Conservation (phyloP, 2,329 filamentous ascomycete species). For the Botrytis pseudocinerea region DNA sequence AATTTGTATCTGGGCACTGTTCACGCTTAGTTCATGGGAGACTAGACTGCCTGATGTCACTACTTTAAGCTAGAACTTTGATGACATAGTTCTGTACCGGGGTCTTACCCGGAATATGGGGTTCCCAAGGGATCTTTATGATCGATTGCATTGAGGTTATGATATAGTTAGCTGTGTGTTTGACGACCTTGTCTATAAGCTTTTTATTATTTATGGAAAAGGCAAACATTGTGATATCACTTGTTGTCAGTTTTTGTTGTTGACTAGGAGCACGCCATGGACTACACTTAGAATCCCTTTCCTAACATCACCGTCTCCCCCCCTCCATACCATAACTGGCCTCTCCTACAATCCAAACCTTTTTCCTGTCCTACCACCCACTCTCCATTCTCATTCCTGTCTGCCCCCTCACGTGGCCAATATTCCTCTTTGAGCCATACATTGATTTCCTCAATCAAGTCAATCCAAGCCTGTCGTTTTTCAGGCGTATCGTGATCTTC, state of each 20-base stretch:
- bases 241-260: background rate
- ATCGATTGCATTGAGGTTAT: background rate
- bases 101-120: background rate
- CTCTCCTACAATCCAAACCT: conserved; percentile 74
- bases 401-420: conserved; percentile 57
- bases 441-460: conserved; percentile 75
- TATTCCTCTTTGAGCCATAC: conserved; percentile 68
- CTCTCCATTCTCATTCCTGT: conserved; percentile 56
- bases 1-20: background rate
- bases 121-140: background rate
- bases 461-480: conserved; percentile 61
- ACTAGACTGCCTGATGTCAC: background rate
- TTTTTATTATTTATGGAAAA: too few species aligned
- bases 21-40: background rate
- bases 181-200: background rate
- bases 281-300: conserved; percentile 54
- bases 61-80: background rate
- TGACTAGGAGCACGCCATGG: background rate
- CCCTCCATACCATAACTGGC: conserved; percentile 83
- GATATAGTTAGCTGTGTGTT: background rate
- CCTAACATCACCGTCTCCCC: conserved; percentile 68
- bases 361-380: conserved; percentile 88
- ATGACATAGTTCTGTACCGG: background rate
- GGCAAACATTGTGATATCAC: background rate
- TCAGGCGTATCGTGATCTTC: conserved; percentile 59